Evolutionary conservation across 2,329 filamentous ascomycete species (phyloP).

Genomic region (Zopfia rhizophila): DNA sequence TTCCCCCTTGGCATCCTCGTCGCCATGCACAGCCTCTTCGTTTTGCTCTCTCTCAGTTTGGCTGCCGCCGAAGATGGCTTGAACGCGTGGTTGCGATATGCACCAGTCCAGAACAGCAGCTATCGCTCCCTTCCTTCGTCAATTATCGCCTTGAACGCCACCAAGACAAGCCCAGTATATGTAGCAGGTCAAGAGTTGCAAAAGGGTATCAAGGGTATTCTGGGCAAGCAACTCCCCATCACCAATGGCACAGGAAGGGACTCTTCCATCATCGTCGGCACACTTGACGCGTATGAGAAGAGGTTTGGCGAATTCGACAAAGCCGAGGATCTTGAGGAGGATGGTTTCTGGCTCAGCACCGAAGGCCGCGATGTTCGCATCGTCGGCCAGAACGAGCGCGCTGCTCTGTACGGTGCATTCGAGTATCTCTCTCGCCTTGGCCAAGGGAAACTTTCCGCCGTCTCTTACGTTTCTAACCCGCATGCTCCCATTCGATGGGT

Average conservation of each 20-base stretch:
- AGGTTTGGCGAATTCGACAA: constrained; percentile 46
- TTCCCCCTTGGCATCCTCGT: background rate
- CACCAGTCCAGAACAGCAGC: constrained; percentile 56
- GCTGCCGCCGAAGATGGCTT: constrained; percentile 69
- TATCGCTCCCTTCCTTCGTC: constrained; percentile 58
- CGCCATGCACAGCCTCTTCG: background rate
- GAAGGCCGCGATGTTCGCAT: constrained; percentile 63
- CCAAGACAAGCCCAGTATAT: constrained; percentile 65
- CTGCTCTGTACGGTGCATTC: constrained; percentile 75
- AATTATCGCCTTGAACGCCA: constrained; percentile 66
- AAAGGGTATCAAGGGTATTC: constrained; percentile 67
- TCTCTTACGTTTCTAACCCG: constrained; percentile 64
- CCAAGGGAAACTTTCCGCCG: constrained; percentile 64
- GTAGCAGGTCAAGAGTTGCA: constrained; percentile 69
- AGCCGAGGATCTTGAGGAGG: constrained; percentile 59
- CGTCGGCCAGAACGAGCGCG: constrained; percentile 72
- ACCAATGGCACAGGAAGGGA: constrained; percentile 30
- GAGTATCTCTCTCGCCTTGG: constrained; percentile 74
- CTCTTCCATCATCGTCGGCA: constrained; percentile 61
- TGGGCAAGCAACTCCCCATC: constrained; percentile 60
- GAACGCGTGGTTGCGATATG: constrained; percentile 73
- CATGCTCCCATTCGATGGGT: constrained; percentile 73
- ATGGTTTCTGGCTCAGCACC: constrained; percentile 71
- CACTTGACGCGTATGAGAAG: constrained; percentile 55
- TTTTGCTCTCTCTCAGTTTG: constrained; percentile 26